A percentile compares a stretch with the other conserved stretches of the same genome.
Conservation (phyloP, 192 early-diverging fungal species). For the Entomortierella lignicola region DNA sequence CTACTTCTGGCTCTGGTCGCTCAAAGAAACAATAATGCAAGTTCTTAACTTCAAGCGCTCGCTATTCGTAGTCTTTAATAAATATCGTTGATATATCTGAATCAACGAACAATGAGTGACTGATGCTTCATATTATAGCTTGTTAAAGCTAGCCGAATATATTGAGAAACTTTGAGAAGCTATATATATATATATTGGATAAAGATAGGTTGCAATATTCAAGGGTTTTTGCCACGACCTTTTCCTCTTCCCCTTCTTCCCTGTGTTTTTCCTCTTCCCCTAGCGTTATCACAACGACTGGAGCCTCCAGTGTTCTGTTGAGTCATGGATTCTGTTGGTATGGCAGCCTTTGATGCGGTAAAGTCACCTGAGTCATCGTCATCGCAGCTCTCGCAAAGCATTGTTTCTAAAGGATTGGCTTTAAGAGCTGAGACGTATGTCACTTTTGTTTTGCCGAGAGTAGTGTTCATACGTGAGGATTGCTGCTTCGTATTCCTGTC, state of each 20-base stretch:
- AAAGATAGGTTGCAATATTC: too few species aligned
- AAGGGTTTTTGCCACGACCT: not conserved
- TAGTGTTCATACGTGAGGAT: too few species aligned
- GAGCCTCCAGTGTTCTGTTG: not conserved
- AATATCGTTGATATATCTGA: too few species aligned
- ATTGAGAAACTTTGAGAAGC: too few species aligned
- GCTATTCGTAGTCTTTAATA: too few species aligned
- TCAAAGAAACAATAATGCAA: constrained; percentile 26
- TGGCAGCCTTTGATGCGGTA: not conserved
- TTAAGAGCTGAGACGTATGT: not conserved
- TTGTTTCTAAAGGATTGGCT: not conserved
- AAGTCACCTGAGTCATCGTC: not conserved
- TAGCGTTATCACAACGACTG: not conserved
- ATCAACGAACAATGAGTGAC: too few species aligned
- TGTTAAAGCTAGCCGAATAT: too few species aligned
- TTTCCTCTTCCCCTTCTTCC: not conserved
- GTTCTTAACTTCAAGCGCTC: too few species aligned
- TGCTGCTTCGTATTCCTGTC: not conserved
- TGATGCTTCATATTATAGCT: too few species aligned
- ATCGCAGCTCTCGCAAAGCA: not conserved
- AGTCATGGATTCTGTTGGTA: not conserved
- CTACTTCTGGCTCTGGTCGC: constrained; percentile 9
- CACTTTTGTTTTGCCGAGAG: not conserved
- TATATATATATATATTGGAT: too few species aligned
- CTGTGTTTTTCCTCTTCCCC: too few species aligned